Percentiles rank a stretch among this genome's conserved stretches.
phyloP scores from a whole-genome alignment of 371 early-diverging fungal genomes.

The Umbelopsis sp. region DNA sequence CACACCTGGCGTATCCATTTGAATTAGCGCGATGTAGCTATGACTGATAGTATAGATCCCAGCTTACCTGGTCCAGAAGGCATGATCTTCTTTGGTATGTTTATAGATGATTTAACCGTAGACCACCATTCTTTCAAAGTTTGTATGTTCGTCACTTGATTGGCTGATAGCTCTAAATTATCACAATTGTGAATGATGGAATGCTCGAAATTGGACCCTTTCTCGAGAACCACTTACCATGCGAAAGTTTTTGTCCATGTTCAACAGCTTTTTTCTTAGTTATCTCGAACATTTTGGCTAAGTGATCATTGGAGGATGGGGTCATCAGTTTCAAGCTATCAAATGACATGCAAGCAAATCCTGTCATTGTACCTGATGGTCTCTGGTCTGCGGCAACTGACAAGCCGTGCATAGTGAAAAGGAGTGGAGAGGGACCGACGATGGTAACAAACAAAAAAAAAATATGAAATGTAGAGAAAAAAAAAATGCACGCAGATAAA shows the following conservation, averaged over 20 bases:
- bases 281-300: slow-evolving; percentile 4
- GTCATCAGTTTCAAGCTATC: not conserved
- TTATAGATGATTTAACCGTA: slow-evolving; percentile 1
- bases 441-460: not conserved
- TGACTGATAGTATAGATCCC: not conserved
- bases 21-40: not conserved
- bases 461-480: not conserved
- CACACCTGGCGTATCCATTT: not conserved
- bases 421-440: not conserved
- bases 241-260: not conserved
- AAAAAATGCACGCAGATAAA: not conserved
- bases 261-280: not conserved
- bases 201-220: not conserved
- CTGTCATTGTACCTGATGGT: not conserved
- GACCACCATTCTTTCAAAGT: slow-evolving; percentile 15
- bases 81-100: not conserved
- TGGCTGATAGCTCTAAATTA: not conserved
- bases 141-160: not conserved
- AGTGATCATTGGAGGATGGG: not conserved
- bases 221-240: not conserved
- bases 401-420: not conserved
- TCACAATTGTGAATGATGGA: no score
- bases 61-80: not conserved
- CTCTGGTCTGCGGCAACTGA: not conserved
- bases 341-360: no score